Conservation (phyloP, 1,284 basidiomycete species). For the Puccinia sorghi region DNA sequence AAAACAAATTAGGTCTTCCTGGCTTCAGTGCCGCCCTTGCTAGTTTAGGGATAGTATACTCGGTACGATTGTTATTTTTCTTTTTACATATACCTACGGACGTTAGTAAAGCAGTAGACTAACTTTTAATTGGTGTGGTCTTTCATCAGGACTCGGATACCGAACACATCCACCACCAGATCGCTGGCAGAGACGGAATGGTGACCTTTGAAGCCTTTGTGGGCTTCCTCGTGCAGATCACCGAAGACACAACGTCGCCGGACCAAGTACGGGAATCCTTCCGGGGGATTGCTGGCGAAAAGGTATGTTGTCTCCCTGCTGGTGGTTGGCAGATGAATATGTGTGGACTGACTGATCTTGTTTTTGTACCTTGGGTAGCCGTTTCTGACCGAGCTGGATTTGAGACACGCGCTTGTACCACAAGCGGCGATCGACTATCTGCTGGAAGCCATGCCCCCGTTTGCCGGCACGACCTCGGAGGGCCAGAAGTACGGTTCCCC, state of each 20-base stretch:
- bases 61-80: conserved; percentile 62
- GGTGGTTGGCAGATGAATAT: not conserved
- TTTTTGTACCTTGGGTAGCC: conserved; percentile 63
- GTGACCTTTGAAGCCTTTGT: conserved; percentile 94
- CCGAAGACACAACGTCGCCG: conserved; percentile 88
- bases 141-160: conserved; percentile 76
- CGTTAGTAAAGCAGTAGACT: not conserved
- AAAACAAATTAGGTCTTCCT: conserved; percentile 78
- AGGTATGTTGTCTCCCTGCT: conserved; percentile 62
- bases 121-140: not conserved
- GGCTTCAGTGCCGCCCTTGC: conserved; percentile 92
- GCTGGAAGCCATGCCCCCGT: conserved; percentile 69
- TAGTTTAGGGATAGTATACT: conserved; percentile 89
- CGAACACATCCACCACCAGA: conserved; percentile 77
- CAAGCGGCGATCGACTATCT: conserved; percentile 78
- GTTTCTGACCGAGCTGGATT: conserved; percentile 89
- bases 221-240: conserved; percentile 89
- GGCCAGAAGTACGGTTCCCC: not conserved
- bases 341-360: not conserved
- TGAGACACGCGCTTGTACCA: conserved; percentile 82
- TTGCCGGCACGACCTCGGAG: not conserved
- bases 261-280: conserved; percentile 92
- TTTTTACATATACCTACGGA: not conserved
- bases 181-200: conserved; percentile 80
- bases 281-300: conserved; percentile 84